Conservation (phyloP, 371 early-diverging fungal species). For the Rhizomucor pusillus region DNA sequence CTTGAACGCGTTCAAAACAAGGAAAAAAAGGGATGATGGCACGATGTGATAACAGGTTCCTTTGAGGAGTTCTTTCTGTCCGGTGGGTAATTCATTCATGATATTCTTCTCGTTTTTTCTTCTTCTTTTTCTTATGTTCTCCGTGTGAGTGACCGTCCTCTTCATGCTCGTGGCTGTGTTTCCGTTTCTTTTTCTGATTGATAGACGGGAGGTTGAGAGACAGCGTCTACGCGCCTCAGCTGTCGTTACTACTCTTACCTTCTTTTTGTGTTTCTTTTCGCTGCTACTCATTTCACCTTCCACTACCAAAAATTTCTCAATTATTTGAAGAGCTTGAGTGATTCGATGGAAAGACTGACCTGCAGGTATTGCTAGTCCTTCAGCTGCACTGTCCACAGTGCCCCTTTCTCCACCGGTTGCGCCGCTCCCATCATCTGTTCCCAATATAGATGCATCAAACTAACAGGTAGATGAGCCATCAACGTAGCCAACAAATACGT, state of each 20-base stretch:
- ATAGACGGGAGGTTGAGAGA: background rate
- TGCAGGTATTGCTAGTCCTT: too few relatives aligned
- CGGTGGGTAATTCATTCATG: too few relatives aligned
- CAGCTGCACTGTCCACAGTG: too few relatives aligned
- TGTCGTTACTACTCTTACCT: slow-evolving; percentile 34
- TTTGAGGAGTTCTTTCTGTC: too few relatives aligned
- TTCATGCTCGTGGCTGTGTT: slow-evolving; percentile 58
- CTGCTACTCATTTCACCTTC: slow-evolving; percentile 41
- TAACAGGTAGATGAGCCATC: slow-evolving; percentile 11
- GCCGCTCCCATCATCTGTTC: slow-evolving; percentile 41
- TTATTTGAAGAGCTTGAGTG: too few relatives aligned
- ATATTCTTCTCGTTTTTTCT: slow-evolving; percentile 36
- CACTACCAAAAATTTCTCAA: background rate
- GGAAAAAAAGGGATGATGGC: too few relatives aligned
- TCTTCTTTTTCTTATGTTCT: slow-evolving; percentile 61
- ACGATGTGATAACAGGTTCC: too few relatives aligned
- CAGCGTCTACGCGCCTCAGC: background rate
- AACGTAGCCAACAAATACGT: background rate
- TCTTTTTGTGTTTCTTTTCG: slow-evolving; percentile 60
- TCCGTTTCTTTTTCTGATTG: slow-evolving; percentile 64
- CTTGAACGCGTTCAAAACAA: too few relatives aligned
- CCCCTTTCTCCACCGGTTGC: slow-evolving; percentile 10
- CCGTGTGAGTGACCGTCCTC: slow-evolving; percentile 52
- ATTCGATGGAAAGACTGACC: too few relatives aligned
- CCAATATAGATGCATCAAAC: slow-evolving; percentile 60